A percentile compares a stretch with the other conserved stretches of the same genome.
These are phyloP conservation scores for Botrytis hyacinthi DNA, from an alignment of 2,329 filamentous ascomycete species.

Conservation along the genomic window DNA sequence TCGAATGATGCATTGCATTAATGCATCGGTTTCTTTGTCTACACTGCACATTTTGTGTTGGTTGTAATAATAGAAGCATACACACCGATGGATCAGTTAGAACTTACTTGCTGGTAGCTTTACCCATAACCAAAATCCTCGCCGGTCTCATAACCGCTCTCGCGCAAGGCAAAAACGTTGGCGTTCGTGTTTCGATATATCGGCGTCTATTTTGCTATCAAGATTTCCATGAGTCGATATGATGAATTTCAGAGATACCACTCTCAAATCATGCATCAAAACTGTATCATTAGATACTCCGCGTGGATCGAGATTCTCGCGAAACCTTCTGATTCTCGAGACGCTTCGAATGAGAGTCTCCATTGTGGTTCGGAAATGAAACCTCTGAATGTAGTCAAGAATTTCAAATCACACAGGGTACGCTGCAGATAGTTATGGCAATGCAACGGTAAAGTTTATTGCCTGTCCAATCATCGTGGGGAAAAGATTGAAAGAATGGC, in stretches of 20 bases:
- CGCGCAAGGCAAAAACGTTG: not conserved
- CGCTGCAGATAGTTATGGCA: too few relatives aligned
- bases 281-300: conserved; percentile 45
- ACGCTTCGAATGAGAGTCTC: too few relatives aligned
- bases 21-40: conserved; percentile 53
- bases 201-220: not conserved
- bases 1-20: conserved; percentile 54
- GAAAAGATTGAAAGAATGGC: too few relatives aligned
- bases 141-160: not conserved
- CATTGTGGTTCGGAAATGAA: too few relatives aligned
- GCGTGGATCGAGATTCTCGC: conserved; percentile 48
- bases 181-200: not conserved
- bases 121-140: not conserved
- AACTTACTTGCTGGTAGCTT: not conserved
- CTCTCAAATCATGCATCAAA: not conserved
- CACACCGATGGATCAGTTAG: not conserved
- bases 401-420: too few relatives aligned
- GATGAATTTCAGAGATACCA: not conserved
- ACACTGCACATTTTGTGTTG: conserved; percentile 47
- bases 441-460: too few relatives aligned
- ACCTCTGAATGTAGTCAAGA: too few relatives aligned
- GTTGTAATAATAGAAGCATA: not conserved
- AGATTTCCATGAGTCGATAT: not conserved
- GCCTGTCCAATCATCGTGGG: too few relatives aligned
- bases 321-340: conserved; percentile 33